Conservation (phyloP, 208 protist species). For the Trypanosoma vivax region DNA sequence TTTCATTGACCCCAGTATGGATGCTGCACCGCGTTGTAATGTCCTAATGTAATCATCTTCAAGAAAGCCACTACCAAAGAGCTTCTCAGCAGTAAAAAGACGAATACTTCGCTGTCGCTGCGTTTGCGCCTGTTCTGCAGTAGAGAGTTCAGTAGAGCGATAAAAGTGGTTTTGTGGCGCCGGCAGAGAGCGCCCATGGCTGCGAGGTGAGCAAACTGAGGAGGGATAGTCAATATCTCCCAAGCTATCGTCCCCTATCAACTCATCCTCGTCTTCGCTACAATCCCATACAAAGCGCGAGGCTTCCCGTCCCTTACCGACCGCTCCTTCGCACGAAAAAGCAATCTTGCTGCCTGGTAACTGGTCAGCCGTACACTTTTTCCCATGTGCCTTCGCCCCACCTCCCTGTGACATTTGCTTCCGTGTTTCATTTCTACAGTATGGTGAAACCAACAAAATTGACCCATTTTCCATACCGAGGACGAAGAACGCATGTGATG, state of each 20-base stretch:
- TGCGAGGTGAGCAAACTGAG: background rate
- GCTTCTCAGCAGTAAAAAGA: background rate
- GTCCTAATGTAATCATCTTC: slow-evolving; percentile 8
- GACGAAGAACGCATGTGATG: slow-evolving; percentile 33
- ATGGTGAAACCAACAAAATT: slow-evolving; percentile 20
- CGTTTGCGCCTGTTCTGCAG: background rate
- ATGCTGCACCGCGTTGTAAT: background rate
- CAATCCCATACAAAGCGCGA: too few relatives aligned
- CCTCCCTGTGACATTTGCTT: background rate
- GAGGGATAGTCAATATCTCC: background rate
- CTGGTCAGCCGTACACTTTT: too few relatives aligned
- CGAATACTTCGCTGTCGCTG: background rate
- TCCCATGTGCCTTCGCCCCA: background rate
- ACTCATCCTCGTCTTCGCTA: too few relatives aligned
- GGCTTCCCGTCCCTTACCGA: too few relatives aligned
- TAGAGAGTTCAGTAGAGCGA: slow-evolving; percentile 2
- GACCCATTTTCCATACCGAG: slow-evolving; percentile 15
- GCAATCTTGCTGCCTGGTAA: too few relatives aligned
- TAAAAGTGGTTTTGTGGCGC: slow-evolving; percentile 4
- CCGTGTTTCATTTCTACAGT: background rate
- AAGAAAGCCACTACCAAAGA: slow-evolving; percentile 15
- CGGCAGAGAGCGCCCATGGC: background rate
- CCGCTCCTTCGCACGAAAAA: too few relatives aligned
- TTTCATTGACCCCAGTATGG: background rate
- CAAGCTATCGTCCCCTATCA: background rate